Evolutionary conservation across 768 basidiomycete genomes (phyloP), one percentile per base, ranked within the genome.

Genomic region (Saitozyma podzolica): DNA sequence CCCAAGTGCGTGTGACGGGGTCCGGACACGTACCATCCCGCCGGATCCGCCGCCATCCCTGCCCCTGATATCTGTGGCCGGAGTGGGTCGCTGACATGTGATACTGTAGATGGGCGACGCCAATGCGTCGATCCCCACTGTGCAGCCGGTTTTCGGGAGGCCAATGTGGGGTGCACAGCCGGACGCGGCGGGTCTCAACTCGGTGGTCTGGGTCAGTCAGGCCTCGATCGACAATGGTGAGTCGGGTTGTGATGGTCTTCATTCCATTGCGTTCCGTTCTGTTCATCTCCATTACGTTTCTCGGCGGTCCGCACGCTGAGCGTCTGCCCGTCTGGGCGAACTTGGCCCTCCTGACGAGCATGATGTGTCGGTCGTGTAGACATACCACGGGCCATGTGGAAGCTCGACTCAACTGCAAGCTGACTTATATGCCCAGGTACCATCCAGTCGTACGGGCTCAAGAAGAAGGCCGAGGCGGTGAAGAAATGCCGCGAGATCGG

Each of bases 101-200:
- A 14, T 29, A 29, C 29, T 29, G 29, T 29, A 94, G 90, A 90
- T 99, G 87, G 96, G 96, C 16, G 96, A 99, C 50, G 90, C 95
- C 0, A 98, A 97, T 78, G 96, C 85, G 1, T 94, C 92, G 8
- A 98, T 99, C 65, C 93, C 96, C 11, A 90, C 91, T 1, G 91
- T 99, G 0, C 93, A 98, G 76, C 96, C 96, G 0, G 85, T 87
- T 75, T 86, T 86, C 64, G 86, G 87, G 9, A 86, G 88, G 50
- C 92, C 91, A 0, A 98, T 98, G 96, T 99, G 94, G 93, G 95
- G 91, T 13, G 79, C 88, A 39, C 82, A 89, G 63, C 82, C 92
- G 0, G 81, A 83, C 1, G 87, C 91, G 2, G 95, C 92, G 0
- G 89, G 90, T 0, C 84, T 88, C 56, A 90, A 89, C 80, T 95